Evolutionary conservation across 192 early-diverging fungal species (phyloP).

Genomic region (Gorgonomyces haynaldii): DNA sequence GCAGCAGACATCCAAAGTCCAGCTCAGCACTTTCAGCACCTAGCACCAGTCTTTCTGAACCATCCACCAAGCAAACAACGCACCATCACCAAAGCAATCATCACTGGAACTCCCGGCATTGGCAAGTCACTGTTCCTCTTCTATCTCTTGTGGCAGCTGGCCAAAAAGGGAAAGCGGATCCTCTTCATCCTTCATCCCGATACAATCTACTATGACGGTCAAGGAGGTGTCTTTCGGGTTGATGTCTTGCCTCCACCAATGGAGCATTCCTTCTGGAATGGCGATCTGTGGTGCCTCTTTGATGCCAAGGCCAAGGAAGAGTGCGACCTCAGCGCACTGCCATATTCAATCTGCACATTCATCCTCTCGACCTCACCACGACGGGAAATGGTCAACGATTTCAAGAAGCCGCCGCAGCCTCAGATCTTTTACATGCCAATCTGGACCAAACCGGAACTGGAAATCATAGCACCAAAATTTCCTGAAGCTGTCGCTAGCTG

Average conservation of each 20-base stretch:
- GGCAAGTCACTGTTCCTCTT: conserved; percentile 61
- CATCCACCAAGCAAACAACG: no score
- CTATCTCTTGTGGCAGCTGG: conserved; percentile 22
- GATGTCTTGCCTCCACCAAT: not conserved
- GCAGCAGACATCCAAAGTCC: not conserved
- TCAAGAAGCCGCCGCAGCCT: conserved; percentile 8
- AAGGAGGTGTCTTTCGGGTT: conserved; percentile 3
- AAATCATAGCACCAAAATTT: conserved; percentile 7
- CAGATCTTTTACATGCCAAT: conserved; percentile 12
- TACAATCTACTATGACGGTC: conserved; percentile 10
- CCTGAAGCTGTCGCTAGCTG: conserved; percentile 1
- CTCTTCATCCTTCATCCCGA: conserved; percentile 3
- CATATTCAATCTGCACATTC: conserved; percentile 9
- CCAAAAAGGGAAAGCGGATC: conserved; percentile 10
- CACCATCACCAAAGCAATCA: conserved; percentile 11
- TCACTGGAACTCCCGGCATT: conserved; percentile 38
- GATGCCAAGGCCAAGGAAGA: conserved; percentile 8
- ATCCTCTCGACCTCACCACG: conserved; percentile 11
- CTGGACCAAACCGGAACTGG: conserved; percentile 7
- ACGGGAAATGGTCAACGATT: conserved; percentile 14
- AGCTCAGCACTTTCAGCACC: no score
- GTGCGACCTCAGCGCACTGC: not conserved
- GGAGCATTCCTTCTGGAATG: conserved; percentile 3
- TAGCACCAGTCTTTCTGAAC: no score
- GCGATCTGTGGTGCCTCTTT: conserved; percentile 12